phyloP scores from a whole-genome alignment of 345 rosid genomes.

The Syzygium jambos region DNA sequence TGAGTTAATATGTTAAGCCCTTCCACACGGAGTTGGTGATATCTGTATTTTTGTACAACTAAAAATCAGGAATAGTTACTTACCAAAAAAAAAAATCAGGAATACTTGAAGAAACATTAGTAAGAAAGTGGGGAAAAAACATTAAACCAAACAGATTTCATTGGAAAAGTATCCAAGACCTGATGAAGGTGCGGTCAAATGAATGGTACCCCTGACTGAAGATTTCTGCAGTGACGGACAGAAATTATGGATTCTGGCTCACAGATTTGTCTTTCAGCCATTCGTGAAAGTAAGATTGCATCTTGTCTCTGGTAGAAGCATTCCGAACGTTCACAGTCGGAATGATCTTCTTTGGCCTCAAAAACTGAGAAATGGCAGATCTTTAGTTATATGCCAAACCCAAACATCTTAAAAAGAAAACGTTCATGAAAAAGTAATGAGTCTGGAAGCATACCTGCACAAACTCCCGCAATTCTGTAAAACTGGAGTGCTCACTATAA shows the following conservation, averaged over 20 bases:
- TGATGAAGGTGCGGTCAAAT: background rate
- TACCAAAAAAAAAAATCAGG: background rate
- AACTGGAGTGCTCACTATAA: slow-evolving; percentile 81
- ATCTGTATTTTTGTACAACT: background rate
- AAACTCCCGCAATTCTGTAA: slow-evolving; percentile 64
- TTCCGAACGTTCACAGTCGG: slow-evolving; percentile 65
- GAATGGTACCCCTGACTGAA: background rate
- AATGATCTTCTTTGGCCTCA: slow-evolving; percentile 66
- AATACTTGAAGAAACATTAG: background rate
- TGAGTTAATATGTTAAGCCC: background rate
- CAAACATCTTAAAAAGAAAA: background rate
- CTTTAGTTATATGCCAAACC: background rate
- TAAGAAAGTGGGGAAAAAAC: background rate
- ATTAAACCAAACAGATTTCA: background rate
- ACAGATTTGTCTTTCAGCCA: slow-evolving; percentile 41
- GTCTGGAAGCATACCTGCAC: slow-evolving; percentile 37
- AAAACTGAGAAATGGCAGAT: slow-evolving; percentile 31
- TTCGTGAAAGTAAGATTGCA: slow-evolving; percentile 60
- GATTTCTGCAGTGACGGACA: background rate
- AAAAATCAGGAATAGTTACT: background rate
- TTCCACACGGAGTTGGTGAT: background rate
- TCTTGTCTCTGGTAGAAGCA: slow-evolving; percentile 54
- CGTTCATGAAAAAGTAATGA: background rate
- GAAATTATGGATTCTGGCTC: background rate
- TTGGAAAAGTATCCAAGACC: background rate